Evolutionary conservation across 352 stramenopile species (phyloP).

Genomic region (Phytophthora citrophthora): DNA sequence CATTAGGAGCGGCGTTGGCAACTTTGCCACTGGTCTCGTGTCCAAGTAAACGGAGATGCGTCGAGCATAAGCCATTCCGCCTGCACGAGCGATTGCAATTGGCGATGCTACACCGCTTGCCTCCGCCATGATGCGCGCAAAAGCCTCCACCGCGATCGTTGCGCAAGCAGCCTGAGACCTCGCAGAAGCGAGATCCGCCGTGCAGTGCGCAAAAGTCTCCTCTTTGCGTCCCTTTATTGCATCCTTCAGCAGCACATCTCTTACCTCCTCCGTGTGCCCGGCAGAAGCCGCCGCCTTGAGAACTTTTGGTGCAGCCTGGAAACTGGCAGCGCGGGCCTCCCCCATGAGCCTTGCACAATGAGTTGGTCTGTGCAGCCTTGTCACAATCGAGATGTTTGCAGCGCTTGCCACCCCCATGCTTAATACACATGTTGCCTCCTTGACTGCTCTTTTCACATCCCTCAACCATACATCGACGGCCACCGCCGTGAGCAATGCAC

Average conservation of each 20-base stretch:
- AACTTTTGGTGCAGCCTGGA: slow-evolving; percentile 66
- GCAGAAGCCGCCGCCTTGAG: slow-evolving; percentile 79
- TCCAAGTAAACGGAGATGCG: slow-evolving; percentile 52
- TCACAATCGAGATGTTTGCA: slow-evolving; percentile 74
- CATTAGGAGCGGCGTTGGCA: neutral
- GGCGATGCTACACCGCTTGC: slow-evolving; percentile 71
- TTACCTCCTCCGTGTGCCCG: slow-evolving; percentile 85
- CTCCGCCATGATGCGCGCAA: slow-evolving; percentile 75
- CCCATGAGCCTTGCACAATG: slow-evolving; percentile 81
- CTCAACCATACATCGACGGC: slow-evolving; percentile 71
- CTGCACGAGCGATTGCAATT: slow-evolving; percentile 77
- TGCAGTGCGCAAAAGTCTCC: slow-evolving; percentile 86
- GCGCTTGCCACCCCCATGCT: slow-evolving; percentile 81
- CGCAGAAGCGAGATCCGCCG: slow-evolving; percentile 81
- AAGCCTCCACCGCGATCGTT: slow-evolving; percentile 81
- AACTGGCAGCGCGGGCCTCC: slow-evolving; percentile 79
- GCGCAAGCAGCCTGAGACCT: slow-evolving; percentile 74
- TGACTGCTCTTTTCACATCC: slow-evolving; percentile 82
- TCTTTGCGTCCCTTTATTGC: slow-evolving; percentile 86
- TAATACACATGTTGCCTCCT: slow-evolving; percentile 85
- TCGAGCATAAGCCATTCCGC: slow-evolving; percentile 76
- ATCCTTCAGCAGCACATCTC: slow-evolving; percentile 80
- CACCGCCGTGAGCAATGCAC: slow-evolving; percentile 84
- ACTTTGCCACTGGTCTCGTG: slow-evolving; percentile 12
- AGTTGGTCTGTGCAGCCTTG: slow-evolving; percentile 82